Percentiles rank a stretch among this genome's conserved stretches.
Evolutionary conservation across 179 eudicot species (phyloP).

Genomic region (Silene noctiflora): DNA sequence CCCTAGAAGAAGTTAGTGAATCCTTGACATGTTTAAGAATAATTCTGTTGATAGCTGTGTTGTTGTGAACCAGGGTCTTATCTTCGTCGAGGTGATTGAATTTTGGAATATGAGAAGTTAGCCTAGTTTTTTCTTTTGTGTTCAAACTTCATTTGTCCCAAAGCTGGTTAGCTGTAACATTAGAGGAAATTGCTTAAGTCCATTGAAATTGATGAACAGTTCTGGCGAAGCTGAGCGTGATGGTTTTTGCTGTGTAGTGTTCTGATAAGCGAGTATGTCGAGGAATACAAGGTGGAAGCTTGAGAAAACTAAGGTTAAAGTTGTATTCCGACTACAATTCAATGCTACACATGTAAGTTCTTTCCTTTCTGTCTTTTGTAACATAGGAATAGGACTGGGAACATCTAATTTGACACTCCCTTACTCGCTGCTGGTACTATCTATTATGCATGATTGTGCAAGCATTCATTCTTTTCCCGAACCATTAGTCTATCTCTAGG

Average conservation of each 20-base stretch:
- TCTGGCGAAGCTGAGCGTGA: constrained; percentile 10
- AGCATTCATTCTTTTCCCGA: not conserved
- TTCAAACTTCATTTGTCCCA: not conserved
- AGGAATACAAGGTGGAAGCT: constrained; percentile 87
- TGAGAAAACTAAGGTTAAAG: constrained; percentile 95
- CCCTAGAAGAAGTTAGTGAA: not conserved
- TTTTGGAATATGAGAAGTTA: not conserved
- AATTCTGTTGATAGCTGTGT: not conserved
- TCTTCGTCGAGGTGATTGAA: not conserved
- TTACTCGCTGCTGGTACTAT: too few relatives aligned
- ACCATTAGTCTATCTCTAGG: not conserved
- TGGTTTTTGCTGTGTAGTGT: constrained; percentile 24
- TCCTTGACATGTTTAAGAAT: not conserved
- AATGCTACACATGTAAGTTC: constrained; percentile 90
- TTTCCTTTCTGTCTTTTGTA: not conserved
- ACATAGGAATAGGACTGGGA: too few relatives aligned
- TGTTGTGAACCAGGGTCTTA: not conserved
- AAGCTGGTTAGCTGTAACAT: constrained; percentile 10
- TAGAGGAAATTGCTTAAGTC: constrained; percentile 1
- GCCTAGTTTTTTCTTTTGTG: not conserved
- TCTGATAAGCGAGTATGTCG: constrained; percentile 48
- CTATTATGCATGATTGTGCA: not conserved
- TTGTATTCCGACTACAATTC: constrained; percentile 93
- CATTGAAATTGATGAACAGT: constrained; percentile 12
- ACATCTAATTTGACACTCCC: too few relatives aligned